Evolutionary conservation across 768 basidiomycete species (phyloP), one percentile per base, ranked within the genome.

Genomic region (Xerocomellus chrysenteron): DNA sequence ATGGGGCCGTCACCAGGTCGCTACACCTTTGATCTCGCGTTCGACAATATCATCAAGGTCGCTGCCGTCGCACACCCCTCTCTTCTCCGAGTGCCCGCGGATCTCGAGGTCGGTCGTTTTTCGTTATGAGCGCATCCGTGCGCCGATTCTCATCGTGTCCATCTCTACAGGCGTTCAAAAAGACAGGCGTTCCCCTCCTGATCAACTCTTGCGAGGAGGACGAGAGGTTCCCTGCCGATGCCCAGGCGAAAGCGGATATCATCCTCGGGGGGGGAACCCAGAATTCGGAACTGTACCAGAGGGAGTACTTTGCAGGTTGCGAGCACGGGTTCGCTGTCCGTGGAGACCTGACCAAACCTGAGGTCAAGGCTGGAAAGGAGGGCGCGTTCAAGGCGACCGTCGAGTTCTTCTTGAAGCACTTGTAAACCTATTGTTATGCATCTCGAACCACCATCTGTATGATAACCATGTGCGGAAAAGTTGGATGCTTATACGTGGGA

Each of bases 181-280:
- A 63, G 3, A 60, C 84, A 32, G 78, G 78, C 45, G 77, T 77
- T 1, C 85, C 87, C 21, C 75, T 89, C 28, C 77, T 90, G 39
- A 84, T 88, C 72, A 88, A 88, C 75, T 82, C 81, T 42, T 87
- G 87, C 71, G 75, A 79, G 28, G 41, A 66, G 30, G 85, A 88
- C 67, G 2, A 36, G 5, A 68, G 70, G 63, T 89, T 87, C 77
- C 80, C 83, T 7, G 45, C 39, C 1, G 78, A 80, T 40, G 49
- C 74, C 4, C 77, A 80, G 52, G 68, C 64, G 1, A 57, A 74
- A 48, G 82, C 83, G 2, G 83, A 85, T 51, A 64, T 73, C 47
- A 73, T 87, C 40, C 66, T 87, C 13, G 81, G 76, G 0, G 79
- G 72, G 6, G 72, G 72, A 17, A 75, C 74, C 0, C 76, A 78